Percentiles rank a stretch among this genome's conserved stretches.
phyloP scores from a whole-genome alignment of 2,329 filamentous ascomycete species.

The Aspergillus proliferans region DNA sequence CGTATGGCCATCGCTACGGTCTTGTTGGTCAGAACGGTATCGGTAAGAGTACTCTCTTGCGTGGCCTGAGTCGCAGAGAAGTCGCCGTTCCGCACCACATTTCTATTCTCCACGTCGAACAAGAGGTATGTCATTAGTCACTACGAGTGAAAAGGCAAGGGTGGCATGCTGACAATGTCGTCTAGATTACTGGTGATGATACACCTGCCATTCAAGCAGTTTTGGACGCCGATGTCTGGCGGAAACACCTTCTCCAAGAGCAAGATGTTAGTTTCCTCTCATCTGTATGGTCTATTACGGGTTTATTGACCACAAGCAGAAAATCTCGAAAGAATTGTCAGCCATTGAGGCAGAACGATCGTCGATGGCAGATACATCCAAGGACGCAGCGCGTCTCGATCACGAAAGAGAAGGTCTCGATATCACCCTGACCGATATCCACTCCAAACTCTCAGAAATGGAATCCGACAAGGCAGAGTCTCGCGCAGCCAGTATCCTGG shows the following conservation, averaged over 20 bases:
- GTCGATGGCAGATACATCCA: slow-evolving; percentile 82
- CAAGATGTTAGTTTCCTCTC: slow-evolving; percentile 59
- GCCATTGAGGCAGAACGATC: slow-evolving; percentile 71
- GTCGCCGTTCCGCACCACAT: slow-evolving; percentile 94
- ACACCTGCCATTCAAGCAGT: slow-evolving; percentile 92
- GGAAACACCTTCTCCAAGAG: slow-evolving; percentile 86
- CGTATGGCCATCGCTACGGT: slow-evolving; percentile 91
- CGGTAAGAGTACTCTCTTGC: slow-evolving; percentile 88
- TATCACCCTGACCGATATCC: slow-evolving; percentile 82
- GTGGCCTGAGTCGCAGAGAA: slow-evolving; percentile 87
- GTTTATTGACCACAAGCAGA: slow-evolving; percentile 34
- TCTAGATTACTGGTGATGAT: slow-evolving; percentile 84
- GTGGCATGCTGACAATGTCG: slow-evolving; percentile 8
- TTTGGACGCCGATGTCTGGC: slow-evolving; percentile 95
- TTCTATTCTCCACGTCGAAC: slow-evolving; percentile 96
- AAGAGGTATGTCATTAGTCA: slow-evolving; percentile 61
- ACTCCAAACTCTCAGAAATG: slow-evolving; percentile 92
- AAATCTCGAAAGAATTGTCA: slow-evolving; percentile 70
- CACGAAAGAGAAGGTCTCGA: slow-evolving; percentile 85
- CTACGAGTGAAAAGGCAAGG: neutral
- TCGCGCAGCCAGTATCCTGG: slow-evolving; percentile 88
- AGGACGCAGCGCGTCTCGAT: slow-evolving; percentile 79
- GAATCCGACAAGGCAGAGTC: slow-evolving; percentile 98
- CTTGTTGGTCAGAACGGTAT: slow-evolving; percentile 99
- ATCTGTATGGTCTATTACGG: neutral